A percentile compares a stretch with the other conserved stretches of the same genome.
phyloP scores from a whole-genome alignment of 768 basidiomycete genomes.

The Asterophora parasitica region DNA sequence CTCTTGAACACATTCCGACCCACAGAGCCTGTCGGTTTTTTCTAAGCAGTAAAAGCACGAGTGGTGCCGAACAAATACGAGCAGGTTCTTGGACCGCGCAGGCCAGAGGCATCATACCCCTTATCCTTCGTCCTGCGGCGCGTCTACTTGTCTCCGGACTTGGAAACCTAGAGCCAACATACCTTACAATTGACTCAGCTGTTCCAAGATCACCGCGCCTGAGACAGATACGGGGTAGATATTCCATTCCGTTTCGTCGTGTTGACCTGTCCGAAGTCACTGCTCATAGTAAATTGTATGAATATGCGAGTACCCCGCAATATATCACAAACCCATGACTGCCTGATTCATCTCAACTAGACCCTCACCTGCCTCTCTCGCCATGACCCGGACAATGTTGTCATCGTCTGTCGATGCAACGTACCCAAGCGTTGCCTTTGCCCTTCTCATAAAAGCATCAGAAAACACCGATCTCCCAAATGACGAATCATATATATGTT shows the following conservation, averaged over 20 bases:
- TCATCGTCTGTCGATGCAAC: constrained; percentile 71
- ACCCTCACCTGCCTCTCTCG: constrained; percentile 59
- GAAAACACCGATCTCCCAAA: constrained; percentile 28
- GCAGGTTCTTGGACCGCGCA: constrained; percentile 22
- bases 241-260: constrained; percentile 19
- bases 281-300: too few species aligned
- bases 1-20: constrained; percentile 7
- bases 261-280: constrained; percentile 1
- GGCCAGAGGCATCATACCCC: constrained; percentile 12
- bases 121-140: constrained; percentile 17
- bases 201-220: constrained; percentile 54
- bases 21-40: not conserved
- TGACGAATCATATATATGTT: constrained; percentile 44
- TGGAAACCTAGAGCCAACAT: constrained; percentile 51
- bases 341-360: constrained; percentile 48
- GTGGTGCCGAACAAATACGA: not conserved
- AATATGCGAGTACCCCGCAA: not conserved
- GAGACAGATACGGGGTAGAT: constrained; percentile 95
- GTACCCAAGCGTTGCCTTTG: constrained; percentile 62
- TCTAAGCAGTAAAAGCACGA: too few species aligned
- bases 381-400: constrained; percentile 66
- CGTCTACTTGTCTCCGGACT: constrained; percentile 13
- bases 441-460: constrained; percentile 38
- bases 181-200: constrained; percentile 85
- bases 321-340: constrained; percentile 33